Conservation (phyloP, 257 asterid genomes). For the Solanum corneliomulleri region DNA sequence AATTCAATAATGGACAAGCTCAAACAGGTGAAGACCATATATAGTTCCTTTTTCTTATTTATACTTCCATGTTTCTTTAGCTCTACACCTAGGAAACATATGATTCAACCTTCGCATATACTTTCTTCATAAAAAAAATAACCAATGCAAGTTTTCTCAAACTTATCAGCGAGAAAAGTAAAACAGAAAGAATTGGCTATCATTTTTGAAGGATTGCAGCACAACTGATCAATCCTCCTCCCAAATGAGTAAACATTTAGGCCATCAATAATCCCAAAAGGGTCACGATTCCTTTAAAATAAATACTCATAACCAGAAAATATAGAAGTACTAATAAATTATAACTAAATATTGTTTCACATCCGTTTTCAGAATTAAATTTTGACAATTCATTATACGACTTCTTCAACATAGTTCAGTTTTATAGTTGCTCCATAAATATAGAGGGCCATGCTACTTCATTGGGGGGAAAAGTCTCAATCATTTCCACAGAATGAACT, state of each 20-base stretch:
- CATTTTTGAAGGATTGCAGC: not conserved
- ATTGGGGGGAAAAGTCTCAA: not conserved
- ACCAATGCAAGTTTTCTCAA: not conserved
- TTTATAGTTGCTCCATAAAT: not conserved
- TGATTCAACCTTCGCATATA: not conserved
- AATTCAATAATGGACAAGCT: not conserved
- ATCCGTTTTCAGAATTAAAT: not conserved
- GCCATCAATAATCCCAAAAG: not conserved
- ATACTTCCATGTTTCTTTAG: not conserved
- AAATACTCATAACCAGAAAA: not conserved
- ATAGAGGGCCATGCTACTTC: not conserved
- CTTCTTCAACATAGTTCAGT: not conserved
- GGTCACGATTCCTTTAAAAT: not conserved
- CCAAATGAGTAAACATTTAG: not conserved
- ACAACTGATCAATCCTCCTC: not conserved
- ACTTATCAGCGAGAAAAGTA: not conserved
- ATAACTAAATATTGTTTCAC: not conserved
- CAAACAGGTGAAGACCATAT: not conserved
- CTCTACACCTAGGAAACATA: not conserved
- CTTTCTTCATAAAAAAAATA: not conserved
- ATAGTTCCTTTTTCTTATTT: not conserved
- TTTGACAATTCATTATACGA: not conserved
- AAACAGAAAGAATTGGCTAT: not conserved
- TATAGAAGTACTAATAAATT: not conserved
- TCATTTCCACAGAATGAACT: not conserved